Conservation (phyloP, 441 rosid genomes). For the Pelargonium myrrhifolium region DNA sequence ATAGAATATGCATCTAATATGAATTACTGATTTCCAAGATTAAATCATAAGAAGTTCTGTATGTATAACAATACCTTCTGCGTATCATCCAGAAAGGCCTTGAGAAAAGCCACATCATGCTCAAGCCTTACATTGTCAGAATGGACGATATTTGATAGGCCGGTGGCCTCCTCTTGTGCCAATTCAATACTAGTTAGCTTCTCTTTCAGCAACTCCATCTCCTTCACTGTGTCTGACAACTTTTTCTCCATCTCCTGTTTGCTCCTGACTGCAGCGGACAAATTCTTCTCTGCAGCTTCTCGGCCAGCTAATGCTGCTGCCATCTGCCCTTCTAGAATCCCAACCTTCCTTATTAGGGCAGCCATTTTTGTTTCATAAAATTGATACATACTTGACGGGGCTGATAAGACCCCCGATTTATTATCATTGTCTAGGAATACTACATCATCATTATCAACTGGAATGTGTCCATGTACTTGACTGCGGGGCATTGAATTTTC, state of each 20-base stretch:
- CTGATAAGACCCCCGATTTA: conserved; percentile 34
- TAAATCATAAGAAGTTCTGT: neutral
- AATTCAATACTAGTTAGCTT: conserved; percentile 67
- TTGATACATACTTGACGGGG: conserved; percentile 57
- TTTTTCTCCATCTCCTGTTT: conserved; percentile 82
- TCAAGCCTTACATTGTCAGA: conserved; percentile 94
- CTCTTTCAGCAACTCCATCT: conserved; percentile 81
- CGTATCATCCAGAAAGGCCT: conserved; percentile 89
- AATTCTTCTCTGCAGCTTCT: conserved; percentile 69
- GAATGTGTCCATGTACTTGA: conserved; percentile 36
- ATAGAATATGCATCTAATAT: neutral
- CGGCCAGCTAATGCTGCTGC: conserved; percentile 57
- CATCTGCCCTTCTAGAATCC: conserved; percentile 68
- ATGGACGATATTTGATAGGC: conserved; percentile 78
- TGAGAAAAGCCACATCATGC: conserved; percentile 93
- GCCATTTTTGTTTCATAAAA: conserved; percentile 67
- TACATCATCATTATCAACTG: conserved; percentile 34
- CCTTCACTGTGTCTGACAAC: conserved; percentile 51
- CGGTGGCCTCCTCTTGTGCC: conserved; percentile 87
- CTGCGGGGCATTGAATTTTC: conserved; percentile 32
- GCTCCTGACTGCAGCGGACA: conserved; percentile 57
- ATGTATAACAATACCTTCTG: conserved; percentile 52
- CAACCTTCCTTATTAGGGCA: conserved; percentile 60
- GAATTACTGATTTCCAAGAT: neutral
- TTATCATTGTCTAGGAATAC: conserved; percentile 41